Evolutionary conservation across 768 basidiomycete species (phyloP).

Genomic region (Kwoniella sp.): DNA sequence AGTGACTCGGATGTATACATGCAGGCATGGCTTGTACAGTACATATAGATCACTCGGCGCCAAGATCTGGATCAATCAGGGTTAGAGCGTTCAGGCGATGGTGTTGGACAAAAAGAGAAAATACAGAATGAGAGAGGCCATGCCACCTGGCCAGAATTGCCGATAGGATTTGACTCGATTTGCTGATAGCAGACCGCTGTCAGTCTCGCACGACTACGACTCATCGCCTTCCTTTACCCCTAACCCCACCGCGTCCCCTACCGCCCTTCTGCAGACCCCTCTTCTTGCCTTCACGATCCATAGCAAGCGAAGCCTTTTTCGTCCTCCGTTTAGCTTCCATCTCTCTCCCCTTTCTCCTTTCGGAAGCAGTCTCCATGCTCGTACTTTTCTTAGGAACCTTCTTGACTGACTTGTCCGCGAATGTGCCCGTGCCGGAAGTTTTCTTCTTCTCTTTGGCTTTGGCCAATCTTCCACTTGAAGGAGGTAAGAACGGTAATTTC

Average conservation of each 20-base stretch:
- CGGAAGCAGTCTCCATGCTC: conserved; percentile 72
- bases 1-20: not conserved
- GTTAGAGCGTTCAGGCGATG: too few relatives aligned
- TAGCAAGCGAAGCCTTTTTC: conserved; percentile 73
- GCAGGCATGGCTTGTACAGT: not conserved
- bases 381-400: conserved; percentile 49
- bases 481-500: conserved; percentile 42
- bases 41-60: too few relatives aligned
- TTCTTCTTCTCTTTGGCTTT: conserved; percentile 29
- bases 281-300: conserved; percentile 58
- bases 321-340: conserved; percentile 68
- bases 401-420: conserved; percentile 19
- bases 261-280: conserved; percentile 26
- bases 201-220: too few relatives aligned
- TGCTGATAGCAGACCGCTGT: too few relatives aligned
- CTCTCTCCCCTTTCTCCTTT: conserved; percentile 63
- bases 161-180: too few relatives aligned
- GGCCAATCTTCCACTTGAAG: conserved; percentile 45
- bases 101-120: not conserved
- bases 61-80: too few relatives aligned
- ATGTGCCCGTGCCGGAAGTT: too few relatives aligned
- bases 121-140: not conserved
- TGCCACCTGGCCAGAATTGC: not conserved
- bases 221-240: conserved; percentile 24
- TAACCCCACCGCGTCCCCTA: conserved; percentile 25